Base-by-base conservation (phyloP, 352 stramenopile genomes). In the Pythium diclinum region DNA sequence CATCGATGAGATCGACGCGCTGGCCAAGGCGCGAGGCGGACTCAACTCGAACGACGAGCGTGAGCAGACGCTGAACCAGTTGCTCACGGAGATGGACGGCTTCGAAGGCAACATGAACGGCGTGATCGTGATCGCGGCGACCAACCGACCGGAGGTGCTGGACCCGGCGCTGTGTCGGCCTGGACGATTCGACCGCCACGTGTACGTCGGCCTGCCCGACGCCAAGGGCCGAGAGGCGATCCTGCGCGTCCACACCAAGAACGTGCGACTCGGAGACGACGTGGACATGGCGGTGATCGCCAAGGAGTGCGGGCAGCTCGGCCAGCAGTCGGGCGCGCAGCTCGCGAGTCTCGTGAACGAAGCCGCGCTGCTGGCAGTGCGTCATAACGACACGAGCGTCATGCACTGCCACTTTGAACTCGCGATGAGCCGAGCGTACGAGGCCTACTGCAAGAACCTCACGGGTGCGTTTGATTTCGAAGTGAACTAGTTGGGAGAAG, bases 71-170 rank as follows among this genome's bases (percentile, higher is more conserved):
- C 75, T 98, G 36, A 98, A 98, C 79, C 93, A 98, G 62, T 71
- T 96, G 44, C 67, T 95, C 47, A 93, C 83, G 3, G 84, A 94
- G 63, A 96, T 96, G 87, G 88, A 96, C 67, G 96, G 85, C 69
- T 84, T 95, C 87, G 85, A 97, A 63, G 91, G 91, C 51, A 97
- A 98, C 68, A 77, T 67, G 25, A 96, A 83, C 48, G 83, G 80
- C 33, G 88, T 99, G 47, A 98, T 99, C 68, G 96, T 98, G 40
- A 97, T 99, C 78, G 96, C 95, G 0, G 96, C 96, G 13, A 99
- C 96, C 17, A 99, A 99, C 73, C 81, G 96, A 9, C 87, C 95
- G 1, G 95, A 99, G 70, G 93, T 99, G 68, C 79, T 99, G 19
- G 96, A 99, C 73, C 78, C 91, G 25, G 97, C 97, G 16, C 74